Evolutionary conservation across 2,329 filamentous ascomycete species (phyloP).

Genomic region (Xylariaceae sp.): DNA sequence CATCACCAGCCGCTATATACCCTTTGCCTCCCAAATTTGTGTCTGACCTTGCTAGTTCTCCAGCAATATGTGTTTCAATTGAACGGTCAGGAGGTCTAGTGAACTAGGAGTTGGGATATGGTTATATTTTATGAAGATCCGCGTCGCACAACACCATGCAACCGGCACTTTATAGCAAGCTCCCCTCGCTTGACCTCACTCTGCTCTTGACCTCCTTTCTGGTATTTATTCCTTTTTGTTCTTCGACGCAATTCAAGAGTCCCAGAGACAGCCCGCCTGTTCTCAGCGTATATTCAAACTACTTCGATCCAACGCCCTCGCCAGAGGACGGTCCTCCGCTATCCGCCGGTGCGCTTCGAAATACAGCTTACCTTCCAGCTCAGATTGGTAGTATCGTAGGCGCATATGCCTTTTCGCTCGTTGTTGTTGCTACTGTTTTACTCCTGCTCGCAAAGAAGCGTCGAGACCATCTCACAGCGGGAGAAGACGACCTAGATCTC

Average conservation of each 20-base stretch:
- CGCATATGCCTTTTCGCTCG: conserved; percentile 78
- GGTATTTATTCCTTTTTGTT: conserved; percentile 37
- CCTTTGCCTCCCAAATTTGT: conserved; percentile 51
- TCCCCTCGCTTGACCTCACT: conserved; percentile 36
- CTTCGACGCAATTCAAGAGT: conserved; percentile 31
- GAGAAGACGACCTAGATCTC: conserved; percentile 54
- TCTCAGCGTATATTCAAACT: conserved; percentile 40
- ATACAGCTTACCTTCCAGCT: conserved; percentile 72
- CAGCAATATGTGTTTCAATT: conserved; percentile 59
- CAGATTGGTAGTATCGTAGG: conserved; percentile 85
- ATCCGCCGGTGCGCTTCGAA: conserved; percentile 62
- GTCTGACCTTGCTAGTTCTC: conserved; percentile 52
- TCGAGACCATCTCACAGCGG: conserved; percentile 57
- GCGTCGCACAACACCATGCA: conserved; percentile 44
- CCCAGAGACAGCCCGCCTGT: conserved; percentile 21
- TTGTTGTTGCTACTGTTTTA: conserved; percentile 72
- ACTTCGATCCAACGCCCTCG: conserved; percentile 62
- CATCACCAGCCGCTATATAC: conserved; percentile 66
- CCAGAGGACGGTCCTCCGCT: conserved; percentile 65
- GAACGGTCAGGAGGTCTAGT: conserved; percentile 51
- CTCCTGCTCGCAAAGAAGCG: conserved; percentile 64
- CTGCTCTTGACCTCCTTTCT: conserved; percentile 33
- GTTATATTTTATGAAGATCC: conserved; percentile 38
- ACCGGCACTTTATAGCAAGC: conserved; percentile 41
- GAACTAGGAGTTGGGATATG: conserved; percentile 35